Base-by-base conservation (phyloP, 192 early-diverging fungal species). In the Mortierella hygrophila region DNA sequence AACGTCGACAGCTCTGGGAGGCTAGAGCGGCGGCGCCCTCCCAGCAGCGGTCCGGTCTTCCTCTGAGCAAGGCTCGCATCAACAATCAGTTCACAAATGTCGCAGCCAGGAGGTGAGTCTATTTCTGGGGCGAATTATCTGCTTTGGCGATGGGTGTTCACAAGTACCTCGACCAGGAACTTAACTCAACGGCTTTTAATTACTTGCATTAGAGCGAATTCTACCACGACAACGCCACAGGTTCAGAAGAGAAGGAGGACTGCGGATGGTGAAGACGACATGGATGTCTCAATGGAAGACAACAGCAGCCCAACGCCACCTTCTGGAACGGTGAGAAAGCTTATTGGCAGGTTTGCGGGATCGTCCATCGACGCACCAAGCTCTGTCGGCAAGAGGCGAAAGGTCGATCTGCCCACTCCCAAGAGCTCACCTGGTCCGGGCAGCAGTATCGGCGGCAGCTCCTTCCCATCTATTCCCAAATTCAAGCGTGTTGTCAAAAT, bases 1-100 rank as follows among this genome's bases (percentile, higher is more conserved):
- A 80, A 35, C 78, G 84, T 13, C 77, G 68, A 40, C 68, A 81
- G n/a, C 63, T 86, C 26, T 86, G 84, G 84, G 84, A 86, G 68
- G 46, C 84, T 26, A 86, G 37, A 15, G 46, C 77, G 35, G 68
- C 72, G 11, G 65, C 75, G 29, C 32, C 70, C 23, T 23, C 68
- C 13, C 60, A 65, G 60, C 60, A 65, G 37, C 75, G 71, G 52
- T 81, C 84, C 1, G 20, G 35, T 3, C 65, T 85, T 32, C 78
- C 83, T n/a, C 44, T 85, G 41, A 80, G 77, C 46, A 60, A 70
- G 68, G 47, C 72, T 55, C 75, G 75, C 18, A 35, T 52, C 26
- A 32, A 70, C 16, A 38, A 10, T 40, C 42, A 83, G 37, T 47
- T 70, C 4, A 18, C n/a, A 40, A 37, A 20, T 26, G 44, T 57